Evolutionary conservation across 495 filamentous ascomycete genomes (phyloP), one percentile per base, ranked within the genome.

Genomic region (Pyrenopolyporus hunteri): DNA sequence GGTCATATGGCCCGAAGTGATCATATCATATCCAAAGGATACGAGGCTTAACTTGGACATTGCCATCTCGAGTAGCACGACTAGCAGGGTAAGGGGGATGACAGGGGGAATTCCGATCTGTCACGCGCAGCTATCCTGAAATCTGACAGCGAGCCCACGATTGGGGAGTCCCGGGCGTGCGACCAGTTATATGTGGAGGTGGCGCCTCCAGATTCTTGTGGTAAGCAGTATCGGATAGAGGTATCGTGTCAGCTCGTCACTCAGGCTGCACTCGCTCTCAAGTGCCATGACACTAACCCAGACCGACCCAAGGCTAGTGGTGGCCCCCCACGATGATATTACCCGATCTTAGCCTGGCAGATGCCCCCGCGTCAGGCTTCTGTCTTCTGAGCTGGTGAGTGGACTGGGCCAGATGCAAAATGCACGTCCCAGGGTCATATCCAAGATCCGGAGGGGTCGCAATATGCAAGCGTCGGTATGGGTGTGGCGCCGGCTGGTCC

Each of bases 281-380:
- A 45, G 58, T 54, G 50, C 28, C 29, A 11, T 17, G 50, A 47
- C 13, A 37, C 39, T 53, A 40, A 40, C 57, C n/a, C 20, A 62
- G 52, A 39, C 47, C 33, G 26, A 57, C 11, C 48, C 36, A 54
- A 31, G 33, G 49, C 23, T 39, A 19, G 36, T 10, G 32, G 46
- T 52, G 36, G 11, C 44, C 63, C 60, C 63, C 63, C 63, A 66
- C 63, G 63, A 54, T 42, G 22, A 66, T 58, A 66, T 66, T 66
- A 66, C 35, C 63, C 63, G 57, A 63, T 61, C 63, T 63, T 63
- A 66, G 53, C 57, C 53, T 66, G 63, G 63, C 58, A 62, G 46
- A 56, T 54, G 40, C 57, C 63, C 63, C 57, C 58, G 63, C 63
- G 58, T 42, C 43, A 25, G 33, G 50, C 37, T 42, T 32, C 28